Evolutionary conservation across 1,139 yeast species (phyloP).

Genomic region (Yamadazyma sp.): DNA sequence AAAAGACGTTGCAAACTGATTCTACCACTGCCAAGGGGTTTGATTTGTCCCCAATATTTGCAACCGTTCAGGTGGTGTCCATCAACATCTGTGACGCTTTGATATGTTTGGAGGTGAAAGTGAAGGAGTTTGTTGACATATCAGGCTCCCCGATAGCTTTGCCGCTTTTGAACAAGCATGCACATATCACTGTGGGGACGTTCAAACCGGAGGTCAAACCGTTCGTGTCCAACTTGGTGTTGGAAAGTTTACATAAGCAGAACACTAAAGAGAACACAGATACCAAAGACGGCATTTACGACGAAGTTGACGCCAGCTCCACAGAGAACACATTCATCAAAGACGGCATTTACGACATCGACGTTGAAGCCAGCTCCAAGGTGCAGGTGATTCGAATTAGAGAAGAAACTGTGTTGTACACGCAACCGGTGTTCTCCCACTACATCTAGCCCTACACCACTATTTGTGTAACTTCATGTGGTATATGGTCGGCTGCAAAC

Average conservation of each 20-base stretch:
- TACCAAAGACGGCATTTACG: conserved; percentile 4
- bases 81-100: conserved; percentile 43
- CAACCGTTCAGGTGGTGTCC: conserved; percentile 40
- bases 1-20: conserved; percentile 12
- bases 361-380: neutral
- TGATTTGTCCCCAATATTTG: conserved; percentile 21
- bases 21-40: conserved; percentile 11
- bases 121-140: conserved; percentile 29
- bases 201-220: conserved; percentile 48
- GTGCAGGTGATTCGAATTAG: conserved; percentile 2
- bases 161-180: conserved; percentile 40
- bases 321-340: too few relatives aligned
- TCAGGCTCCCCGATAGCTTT: conserved; percentile 21
- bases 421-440: conserved; percentile 8
- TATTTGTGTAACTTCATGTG: too few relatives aligned
- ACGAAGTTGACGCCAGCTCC: neutral
- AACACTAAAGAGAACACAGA: too few relatives aligned
- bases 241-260: conserved; percentile 14
- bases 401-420: conserved; percentile 1
- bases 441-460: conserved; percentile 1
- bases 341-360: conserved; percentile 1
- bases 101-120: conserved; percentile 56
- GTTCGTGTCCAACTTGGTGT: conserved; percentile 28
- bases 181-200: conserved; percentile 82
- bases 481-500: too few relatives aligned